Evolutionary conservation across 2,329 filamentous ascomycete genomes (phyloP).

Genomic region (Fusarium equiseti): DNA sequence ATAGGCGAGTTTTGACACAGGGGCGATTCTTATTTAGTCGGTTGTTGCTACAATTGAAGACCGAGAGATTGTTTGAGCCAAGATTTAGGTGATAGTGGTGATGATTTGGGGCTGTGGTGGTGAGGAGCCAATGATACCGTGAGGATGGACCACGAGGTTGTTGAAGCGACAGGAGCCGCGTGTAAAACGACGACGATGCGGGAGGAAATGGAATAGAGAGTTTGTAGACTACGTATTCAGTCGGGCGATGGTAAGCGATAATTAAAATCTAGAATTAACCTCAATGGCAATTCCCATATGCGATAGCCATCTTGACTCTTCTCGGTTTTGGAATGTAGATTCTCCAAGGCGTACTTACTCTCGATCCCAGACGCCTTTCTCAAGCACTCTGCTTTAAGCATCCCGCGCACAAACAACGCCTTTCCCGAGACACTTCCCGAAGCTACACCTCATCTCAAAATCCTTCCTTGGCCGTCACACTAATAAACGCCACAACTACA

Average conservation of each 20-base stretch:
- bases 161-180: too few relatives aligned
- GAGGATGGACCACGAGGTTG: conserved; percentile 40
- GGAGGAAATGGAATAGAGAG: not conserved
- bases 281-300: not conserved
- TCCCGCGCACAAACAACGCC: too few relatives aligned
- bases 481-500: conserved; percentile 15
- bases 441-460: not conserved
- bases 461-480: conserved; percentile 4
- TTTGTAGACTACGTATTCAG: not conserved
- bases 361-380: too few relatives aligned
- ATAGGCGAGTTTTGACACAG: conserved; percentile 15
- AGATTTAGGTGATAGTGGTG: conserved; percentile 10
- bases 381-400: not conserved
- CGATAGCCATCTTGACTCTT: not conserved
- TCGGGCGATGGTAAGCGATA: not conserved
- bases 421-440: not conserved
- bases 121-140: conserved; percentile 34
- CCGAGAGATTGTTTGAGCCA: conserved; percentile 3
- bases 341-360: too few relatives aligned
- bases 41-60: conserved; percentile 2
- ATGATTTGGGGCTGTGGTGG: not conserved
- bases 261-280: not conserved
- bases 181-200: not conserved
- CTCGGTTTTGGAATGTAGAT: accelerated
- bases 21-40: not conserved